Evolutionary conservation across 768 basidiomycete species (phyloP).

Genomic region (Peribolospora kevripleyi): DNA sequence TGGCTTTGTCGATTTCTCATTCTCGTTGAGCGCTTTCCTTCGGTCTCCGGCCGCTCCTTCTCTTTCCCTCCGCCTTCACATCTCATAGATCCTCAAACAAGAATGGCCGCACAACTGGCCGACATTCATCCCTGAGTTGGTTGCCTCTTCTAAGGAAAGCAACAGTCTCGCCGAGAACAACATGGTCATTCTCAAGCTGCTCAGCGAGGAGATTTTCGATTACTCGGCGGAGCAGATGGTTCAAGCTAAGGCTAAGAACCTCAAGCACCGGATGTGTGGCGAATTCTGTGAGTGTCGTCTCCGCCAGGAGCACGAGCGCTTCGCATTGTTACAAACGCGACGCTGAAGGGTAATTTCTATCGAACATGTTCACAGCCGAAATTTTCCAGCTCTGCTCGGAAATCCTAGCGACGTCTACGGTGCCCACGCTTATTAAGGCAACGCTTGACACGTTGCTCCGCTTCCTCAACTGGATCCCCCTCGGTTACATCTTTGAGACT

Average conservation of each 20-base stretch:
- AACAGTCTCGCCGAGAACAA: conserved; percentile 97
- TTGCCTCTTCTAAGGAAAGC: conserved; percentile 89
- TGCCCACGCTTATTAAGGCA: conserved; percentile 74
- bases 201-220: conserved; percentile 98
- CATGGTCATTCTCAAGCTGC: conserved; percentile 87
- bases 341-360: no score
- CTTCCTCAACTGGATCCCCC: conserved; percentile 96
- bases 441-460: conserved; percentile 83
- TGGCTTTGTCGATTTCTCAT: no score
- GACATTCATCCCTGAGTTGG: conserved; percentile 84
- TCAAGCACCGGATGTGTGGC: conserved; percentile 95
- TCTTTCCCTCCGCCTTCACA: not conserved
- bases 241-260: conserved; percentile 82
- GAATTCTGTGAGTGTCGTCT: conserved; percentile 31
- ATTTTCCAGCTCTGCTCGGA: conserved; percentile 95
- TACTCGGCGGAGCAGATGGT: conserved; percentile 98
- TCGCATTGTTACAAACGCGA: no score
- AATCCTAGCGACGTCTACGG: conserved; percentile 89
- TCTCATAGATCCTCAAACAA: conserved; percentile 72
- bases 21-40: not conserved
- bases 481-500: conserved; percentile 97
- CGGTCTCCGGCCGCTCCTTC: not conserved
- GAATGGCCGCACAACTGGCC: conserved; percentile 99
- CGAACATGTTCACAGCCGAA: conserved; percentile 30
- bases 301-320: no score